Conservation (phyloP, 208 protist genomes). For the Zelonia costaricensis region DNA sequence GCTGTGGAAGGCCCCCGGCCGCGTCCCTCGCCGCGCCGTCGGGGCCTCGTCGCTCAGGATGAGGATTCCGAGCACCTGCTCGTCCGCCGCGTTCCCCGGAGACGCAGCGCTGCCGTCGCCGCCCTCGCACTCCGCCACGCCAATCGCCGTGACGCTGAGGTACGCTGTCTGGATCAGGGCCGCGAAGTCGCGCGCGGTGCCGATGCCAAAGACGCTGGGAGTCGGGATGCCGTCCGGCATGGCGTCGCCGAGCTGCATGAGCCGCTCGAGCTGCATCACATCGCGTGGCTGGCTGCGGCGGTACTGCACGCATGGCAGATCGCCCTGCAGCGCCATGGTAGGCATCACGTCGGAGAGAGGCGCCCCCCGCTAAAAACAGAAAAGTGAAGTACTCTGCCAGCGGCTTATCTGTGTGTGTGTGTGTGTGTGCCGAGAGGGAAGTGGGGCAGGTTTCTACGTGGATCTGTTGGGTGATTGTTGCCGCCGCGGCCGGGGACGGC, state of each 20-base stretch:
- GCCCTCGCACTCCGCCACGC: constrained; percentile 17
- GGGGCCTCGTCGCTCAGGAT: constrained; percentile 35
- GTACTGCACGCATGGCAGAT: constrained; percentile 40
- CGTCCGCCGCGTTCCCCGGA: not conserved
- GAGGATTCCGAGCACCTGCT: constrained; percentile 53
- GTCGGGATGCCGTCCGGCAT: constrained; percentile 44
- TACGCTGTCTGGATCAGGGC: constrained; percentile 68
- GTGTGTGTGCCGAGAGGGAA: not conserved
- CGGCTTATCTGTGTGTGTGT: not conserved
- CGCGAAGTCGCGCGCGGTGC: constrained; percentile 38
- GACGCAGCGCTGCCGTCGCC: not conserved
- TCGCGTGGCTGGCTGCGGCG: constrained; percentile 55
- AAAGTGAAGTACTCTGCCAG: too few species aligned
- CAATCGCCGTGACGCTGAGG: constrained; percentile 64
- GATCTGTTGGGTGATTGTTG: too few species aligned
- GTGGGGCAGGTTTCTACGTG: too few species aligned
- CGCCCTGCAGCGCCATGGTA: constrained; percentile 2
- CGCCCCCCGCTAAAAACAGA: too few species aligned
- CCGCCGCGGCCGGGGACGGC: too few species aligned
- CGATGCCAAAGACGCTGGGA: constrained; percentile 33
- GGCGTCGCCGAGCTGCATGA: constrained; percentile 42
- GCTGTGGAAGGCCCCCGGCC: not conserved
- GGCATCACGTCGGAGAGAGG: too few species aligned
- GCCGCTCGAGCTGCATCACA: constrained; percentile 29
- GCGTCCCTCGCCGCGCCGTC: not conserved